Base-by-base conservation (phyloP, 176 grass and related monocot genomes). In the Musa schizocarpa region DNA sequence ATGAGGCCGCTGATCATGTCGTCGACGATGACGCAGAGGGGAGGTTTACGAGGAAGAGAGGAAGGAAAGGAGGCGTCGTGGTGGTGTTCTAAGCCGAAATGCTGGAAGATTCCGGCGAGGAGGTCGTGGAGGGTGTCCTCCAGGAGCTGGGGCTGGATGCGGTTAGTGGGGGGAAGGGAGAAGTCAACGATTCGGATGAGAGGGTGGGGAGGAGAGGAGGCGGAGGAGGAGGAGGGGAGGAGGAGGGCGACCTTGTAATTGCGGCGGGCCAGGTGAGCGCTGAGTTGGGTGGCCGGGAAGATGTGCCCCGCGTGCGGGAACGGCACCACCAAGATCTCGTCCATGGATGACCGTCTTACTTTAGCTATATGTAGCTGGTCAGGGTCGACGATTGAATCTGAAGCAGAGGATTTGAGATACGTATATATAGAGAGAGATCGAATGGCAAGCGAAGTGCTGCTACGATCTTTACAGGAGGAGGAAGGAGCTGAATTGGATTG, bases 11-110 rank as follows among this genome's bases (percentile, higher is more conserved):
- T 71, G 19, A 76, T 52, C 74, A 81, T 85, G 50, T 73, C 67
- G 70, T 85, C 83, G 3, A 85, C 65, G 19, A 85, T 66, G 13
- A 77, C 83, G 13, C 83, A 85, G 14, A 19, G 26, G 78, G 21
- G 66, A 65, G 2, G 67, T 5, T 29, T 9, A 75, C 1, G 74
- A 13, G 17, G 76, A 68, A 20, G 23, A 43, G 34, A 43, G 34
- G 34, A 43, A 43, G 34, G 34, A 43, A 43, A 43, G 3, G 34
- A 43, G 34, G 34, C 34, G 34, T 43, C 34, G 3, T 43, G 34
- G 34, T 43, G 34, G 34, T 43, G 34, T 43, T 43, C 4, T 43
- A 43, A 43, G 34, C 34, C 34, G 34, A 43, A 24, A n/a, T 25
- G 23, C 16, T 79, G 68, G 25, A 84, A 63, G 22, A 77, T 52